Evolutionary conservation across 2,329 filamentous ascomycete genomes (phyloP), one percentile per base, ranked within the genome.

Genomic region (Elsinoe perseae): DNA sequence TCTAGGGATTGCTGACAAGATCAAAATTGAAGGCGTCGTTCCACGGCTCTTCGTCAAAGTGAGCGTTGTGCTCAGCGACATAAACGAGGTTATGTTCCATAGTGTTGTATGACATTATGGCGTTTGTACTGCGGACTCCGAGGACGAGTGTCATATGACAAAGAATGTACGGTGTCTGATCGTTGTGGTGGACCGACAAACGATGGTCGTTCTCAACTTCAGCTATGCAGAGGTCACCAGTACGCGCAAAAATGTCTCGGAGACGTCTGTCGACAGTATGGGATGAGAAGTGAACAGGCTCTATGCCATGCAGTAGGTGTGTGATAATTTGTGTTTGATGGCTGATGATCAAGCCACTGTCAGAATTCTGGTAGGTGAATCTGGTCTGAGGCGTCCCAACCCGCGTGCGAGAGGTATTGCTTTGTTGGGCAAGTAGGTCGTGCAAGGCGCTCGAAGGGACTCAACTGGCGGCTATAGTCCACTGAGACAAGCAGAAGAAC

Each of bases 31-130:
- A 40, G 68, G 65, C 57, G 65, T 67, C 57, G 66, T 65, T 25
- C 65, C 66, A 36, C 66, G 59, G 23, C 64, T 65, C 58, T 4
- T 65, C 65, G 10, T 70, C 70, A 38, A 64, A 66, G 27, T 65
- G 64, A 57, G 69, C 68, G 61, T 72, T 75, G 65, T 74, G 74
- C 62, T 72, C 69, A 44, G 70, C 71, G 59, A 76, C 63, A 54
- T 71, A 71, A 40, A 70, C 69, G 28, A 75, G 64, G 46, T 69
- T 68, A 53, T 69, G 68, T 50, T 52, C 48, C 9, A 28, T 16
- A 23, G 30, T 18, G 20, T 68, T 25, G 28, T 34, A 38, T 9
- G 48, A 52, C 48, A 52, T 52, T 20, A 52, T 52, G 28, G 48
- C 30, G 48, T 52, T 38, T 36, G 48, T 52, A 20, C 18, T 34